These are phyloP conservation scores for Coemansia sp. DNA, from an alignment of 192 early-diverging fungal genomes.

Conservation along the genomic window DNA sequence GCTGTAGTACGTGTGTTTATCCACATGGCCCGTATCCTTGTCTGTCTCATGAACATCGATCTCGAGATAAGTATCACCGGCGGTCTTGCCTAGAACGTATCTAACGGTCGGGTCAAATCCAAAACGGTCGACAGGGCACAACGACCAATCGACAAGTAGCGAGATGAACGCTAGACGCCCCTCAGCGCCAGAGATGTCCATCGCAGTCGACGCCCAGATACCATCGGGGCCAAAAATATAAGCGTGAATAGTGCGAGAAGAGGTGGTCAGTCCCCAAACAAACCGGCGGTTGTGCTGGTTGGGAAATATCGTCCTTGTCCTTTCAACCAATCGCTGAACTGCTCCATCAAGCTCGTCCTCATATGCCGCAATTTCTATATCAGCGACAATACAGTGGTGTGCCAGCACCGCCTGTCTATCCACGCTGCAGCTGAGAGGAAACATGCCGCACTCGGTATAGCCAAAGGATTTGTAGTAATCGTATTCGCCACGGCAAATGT, in stretches of 20 bases:
- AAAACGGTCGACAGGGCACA: constrained; percentile 3
- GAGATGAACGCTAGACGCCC: constrained; percentile 3
- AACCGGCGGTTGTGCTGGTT: constrained; percentile 21
- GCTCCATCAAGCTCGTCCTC: not conserved
- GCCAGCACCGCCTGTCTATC: not conserved
- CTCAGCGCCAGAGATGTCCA: not conserved
- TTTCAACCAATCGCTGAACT: not conserved
- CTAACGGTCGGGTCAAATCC: constrained; percentile 17
- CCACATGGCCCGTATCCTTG: not conserved
- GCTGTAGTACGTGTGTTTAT: not conserved
- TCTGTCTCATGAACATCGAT: not conserved
- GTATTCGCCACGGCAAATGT: not conserved
- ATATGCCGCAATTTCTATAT: not conserved
- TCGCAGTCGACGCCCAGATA: not conserved
- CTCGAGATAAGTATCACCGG: not conserved
- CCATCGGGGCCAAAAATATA: not conserved
- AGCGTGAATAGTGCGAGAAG: not conserved
- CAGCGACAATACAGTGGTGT: not conserved
- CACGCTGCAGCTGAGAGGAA: not conserved
- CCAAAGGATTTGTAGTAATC: not conserved
- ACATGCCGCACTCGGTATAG: not conserved
- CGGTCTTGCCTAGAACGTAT: not conserved
- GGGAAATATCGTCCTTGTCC: not conserved
- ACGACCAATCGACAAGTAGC: constrained; percentile 22
- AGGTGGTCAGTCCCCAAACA: constrained; percentile 16